Conservation (phyloP, 1,139 yeast genomes). For the Pichia sp. region DNA sequence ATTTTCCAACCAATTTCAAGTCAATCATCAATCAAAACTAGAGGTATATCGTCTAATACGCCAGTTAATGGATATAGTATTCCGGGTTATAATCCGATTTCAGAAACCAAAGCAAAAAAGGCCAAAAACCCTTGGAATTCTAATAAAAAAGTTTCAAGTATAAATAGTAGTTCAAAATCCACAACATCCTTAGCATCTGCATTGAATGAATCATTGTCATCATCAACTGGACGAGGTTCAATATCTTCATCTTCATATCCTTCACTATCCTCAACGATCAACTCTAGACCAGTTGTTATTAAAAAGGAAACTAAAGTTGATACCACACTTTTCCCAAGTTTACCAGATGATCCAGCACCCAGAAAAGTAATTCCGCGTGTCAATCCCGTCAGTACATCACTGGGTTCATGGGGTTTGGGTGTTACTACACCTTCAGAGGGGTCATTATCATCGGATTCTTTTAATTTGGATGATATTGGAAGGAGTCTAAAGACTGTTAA, state of each 20-base stretch:
- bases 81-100: slow-evolving; percentile 20
- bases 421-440: background rate
- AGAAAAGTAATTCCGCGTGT: slow-evolving; percentile 33
- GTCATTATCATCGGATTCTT: slow-evolving; percentile 9
- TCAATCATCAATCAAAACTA: slow-evolving; percentile 5
- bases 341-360: slow-evolving; percentile 46
- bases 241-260: background rate
- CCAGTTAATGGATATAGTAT: slow-evolving; percentile 22
- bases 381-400: slow-evolving; percentile 29
- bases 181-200: slow-evolving; percentile 1
- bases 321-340: slow-evolving; percentile 31
- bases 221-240: background rate
- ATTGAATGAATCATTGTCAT: background rate
- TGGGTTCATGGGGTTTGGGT: slow-evolving; percentile 31
- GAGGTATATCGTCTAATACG: slow-evolving; percentile 15
- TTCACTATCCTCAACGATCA: slow-evolving; percentile 15
- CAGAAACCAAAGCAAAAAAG: background rate
- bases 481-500: slow-evolving; percentile 10
- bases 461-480: slow-evolving; percentile 24
- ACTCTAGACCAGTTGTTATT: background rate
- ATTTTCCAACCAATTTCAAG: slow-evolving; percentile 6
- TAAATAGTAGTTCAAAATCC: background rate
- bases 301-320: slow-evolving; percentile 1
- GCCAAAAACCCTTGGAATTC: slow-evolving; percentile 6
- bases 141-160: background rate